phyloP scores from a whole-genome alignment of 495 filamentous ascomycete genomes.

The Talaromyces wortmannii region DNA sequence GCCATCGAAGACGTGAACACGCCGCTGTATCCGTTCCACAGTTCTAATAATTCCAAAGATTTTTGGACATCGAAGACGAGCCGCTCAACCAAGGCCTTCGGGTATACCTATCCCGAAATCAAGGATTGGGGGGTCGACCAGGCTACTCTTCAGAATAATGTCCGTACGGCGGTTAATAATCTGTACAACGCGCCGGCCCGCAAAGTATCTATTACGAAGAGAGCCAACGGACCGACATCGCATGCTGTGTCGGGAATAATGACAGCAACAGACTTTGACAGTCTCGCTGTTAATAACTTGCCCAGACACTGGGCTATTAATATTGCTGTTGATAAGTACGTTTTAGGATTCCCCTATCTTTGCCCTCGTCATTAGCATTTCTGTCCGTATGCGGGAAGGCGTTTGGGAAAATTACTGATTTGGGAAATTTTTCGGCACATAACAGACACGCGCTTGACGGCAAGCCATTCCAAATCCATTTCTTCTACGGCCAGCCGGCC shows the following conservation, averaged over 20 bases:
- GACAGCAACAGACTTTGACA: background rate
- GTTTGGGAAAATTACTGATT: background rate
- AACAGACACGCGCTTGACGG: constrained; percentile 1
- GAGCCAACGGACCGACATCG: background rate
- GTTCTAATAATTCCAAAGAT: constrained; percentile 13
- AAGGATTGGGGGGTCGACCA: constrained; percentile 21
- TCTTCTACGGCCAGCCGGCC: constrained; percentile 5
- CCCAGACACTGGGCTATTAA: constrained; percentile 5
- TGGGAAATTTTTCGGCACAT: background rate
- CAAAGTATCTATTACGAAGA: background rate
- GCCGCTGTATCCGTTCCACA: constrained; percentile 26
- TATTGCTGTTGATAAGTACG: constrained; percentile 4
- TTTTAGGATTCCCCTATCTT: background rate
- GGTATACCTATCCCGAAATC: constrained; percentile 44
- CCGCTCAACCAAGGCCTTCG: constrained; percentile 24
- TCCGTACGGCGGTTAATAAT: constrained; percentile 20
- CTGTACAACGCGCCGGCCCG: constrained; percentile 19
- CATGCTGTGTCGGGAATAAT: background rate
- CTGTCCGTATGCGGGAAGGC: too few relatives aligned
- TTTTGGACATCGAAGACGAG: constrained; percentile 19
- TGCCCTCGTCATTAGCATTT: background rate
- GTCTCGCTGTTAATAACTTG: constrained; percentile 5
- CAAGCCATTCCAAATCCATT: constrained; percentile 6
- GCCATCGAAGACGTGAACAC: constrained; percentile 6
- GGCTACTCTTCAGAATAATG: constrained; percentile 15